Conservation (phyloP, 768 basidiomycete species). For the Rhodotorula kratochvilovae region DNA sequence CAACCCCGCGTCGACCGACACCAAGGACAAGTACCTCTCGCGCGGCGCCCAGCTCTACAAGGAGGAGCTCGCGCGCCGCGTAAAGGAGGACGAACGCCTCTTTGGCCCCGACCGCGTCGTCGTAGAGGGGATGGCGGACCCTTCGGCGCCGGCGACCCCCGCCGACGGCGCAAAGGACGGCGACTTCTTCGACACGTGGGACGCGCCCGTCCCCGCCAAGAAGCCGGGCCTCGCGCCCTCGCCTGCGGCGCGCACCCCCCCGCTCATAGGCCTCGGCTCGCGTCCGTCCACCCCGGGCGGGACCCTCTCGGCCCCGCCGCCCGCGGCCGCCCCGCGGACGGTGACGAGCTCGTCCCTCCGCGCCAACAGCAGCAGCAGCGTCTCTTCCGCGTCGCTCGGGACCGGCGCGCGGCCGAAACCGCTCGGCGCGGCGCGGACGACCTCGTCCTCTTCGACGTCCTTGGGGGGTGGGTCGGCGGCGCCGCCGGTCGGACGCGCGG, state of each 20-base stretch:
- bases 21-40: conserved; percentile 84
- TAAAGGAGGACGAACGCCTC: conserved; percentile 62
- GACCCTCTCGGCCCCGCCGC: background rate
- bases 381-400: conserved; percentile 40
- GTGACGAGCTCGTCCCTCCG: conserved; percentile 50
- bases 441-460: conserved; percentile 8
- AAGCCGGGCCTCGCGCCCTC: conserved; percentile 25
- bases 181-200: conserved; percentile 97
- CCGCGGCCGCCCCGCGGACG: conserved; percentile 47
- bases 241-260: conserved; percentile 47
- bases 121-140: conserved; percentile 21
- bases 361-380: conserved; percentile 39
- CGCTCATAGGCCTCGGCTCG: conserved; percentile 15
- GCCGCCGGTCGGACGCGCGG: background rate
- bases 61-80: conserved; percentile 76
- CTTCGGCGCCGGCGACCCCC: background rate
- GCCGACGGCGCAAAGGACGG: conserved; percentile 55
- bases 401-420: conserved; percentile 14
- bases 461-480: background rate
- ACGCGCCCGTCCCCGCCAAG: conserved; percentile 59
- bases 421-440: conserved; percentile 31
- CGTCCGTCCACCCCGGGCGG: conserved; percentile 18
- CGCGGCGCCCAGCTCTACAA: conserved; percentile 81
- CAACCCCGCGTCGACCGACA: conserved; percentile 53
- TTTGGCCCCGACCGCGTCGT: conserved; percentile 37